These are phyloP conservation scores for Colletotrichum sp. DNA, from an alignment of 2,329 filamentous ascomycete species.

Conservation along the genomic window DNA sequence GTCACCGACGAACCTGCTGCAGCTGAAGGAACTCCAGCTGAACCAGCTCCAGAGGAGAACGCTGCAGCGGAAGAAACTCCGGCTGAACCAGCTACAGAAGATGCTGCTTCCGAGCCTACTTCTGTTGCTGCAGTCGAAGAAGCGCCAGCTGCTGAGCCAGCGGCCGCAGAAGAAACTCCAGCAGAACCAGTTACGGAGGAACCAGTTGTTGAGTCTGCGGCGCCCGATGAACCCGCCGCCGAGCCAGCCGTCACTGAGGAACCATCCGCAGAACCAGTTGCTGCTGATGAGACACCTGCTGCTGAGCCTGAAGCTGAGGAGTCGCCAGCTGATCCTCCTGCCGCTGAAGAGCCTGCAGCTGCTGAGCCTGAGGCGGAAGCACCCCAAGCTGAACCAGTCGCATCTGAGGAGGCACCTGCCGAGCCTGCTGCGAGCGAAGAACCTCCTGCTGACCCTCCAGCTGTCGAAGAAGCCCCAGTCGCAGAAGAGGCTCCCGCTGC, in stretches of 20 bases:
- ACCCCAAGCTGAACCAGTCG: not conserved
- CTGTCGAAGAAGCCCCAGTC: not conserved
- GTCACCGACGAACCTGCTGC: not conserved
- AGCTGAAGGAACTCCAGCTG: not conserved
- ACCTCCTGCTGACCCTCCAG: not conserved
- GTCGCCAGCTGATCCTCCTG: not conserved
- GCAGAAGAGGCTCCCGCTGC: not conserved
- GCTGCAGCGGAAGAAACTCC: not conserved
- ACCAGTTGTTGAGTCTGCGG: not conserved
- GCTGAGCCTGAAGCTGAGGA: not conserved
- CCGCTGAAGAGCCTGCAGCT: not conserved
- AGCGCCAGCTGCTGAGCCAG: not conserved
- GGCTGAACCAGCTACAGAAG: not conserved
- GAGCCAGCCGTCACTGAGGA: not conserved
- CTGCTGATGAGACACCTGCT: not conserved
- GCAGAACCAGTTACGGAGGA: not conserved
- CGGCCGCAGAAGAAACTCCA: not conserved
- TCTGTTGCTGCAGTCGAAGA: not conserved
- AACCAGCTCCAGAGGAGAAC: not conserved
- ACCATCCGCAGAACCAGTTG: not conserved
- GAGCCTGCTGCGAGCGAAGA: not conserved
- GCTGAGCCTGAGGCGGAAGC: not conserved
- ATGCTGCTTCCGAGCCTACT: not conserved
- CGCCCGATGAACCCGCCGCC: not conserved
- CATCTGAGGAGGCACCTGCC: not conserved